Evolutionary conservation across 176 grass and related monocot genomes (phyloP).

Genomic region (Zoysia japonica): DNA sequence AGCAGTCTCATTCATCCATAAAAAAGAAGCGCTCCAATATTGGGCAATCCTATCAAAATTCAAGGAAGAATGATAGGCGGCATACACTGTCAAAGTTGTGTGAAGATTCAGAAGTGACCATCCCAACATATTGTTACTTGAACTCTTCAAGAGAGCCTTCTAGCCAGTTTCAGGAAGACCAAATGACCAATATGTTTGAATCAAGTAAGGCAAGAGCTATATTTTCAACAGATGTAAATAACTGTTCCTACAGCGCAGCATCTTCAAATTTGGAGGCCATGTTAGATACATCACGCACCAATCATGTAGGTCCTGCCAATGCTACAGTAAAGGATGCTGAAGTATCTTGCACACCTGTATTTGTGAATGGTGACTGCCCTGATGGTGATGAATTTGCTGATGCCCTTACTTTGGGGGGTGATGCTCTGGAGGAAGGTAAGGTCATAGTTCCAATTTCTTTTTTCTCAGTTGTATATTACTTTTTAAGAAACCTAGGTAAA

Average conservation of each 20-base stretch:
- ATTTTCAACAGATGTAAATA: constrained; percentile 38
- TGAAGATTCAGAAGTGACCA: constrained; percentile 62
- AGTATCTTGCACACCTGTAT: constrained; percentile 40
- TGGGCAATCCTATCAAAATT: constrained; percentile 74
- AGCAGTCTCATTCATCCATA: constrained; percentile 53
- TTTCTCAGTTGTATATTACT: constrained; percentile 10
- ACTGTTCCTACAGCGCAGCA: constrained; percentile 62
- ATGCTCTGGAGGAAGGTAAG: constrained; percentile 66
- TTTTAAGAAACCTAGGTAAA: constrained; percentile 4
- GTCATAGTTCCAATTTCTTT: constrained; percentile 14
- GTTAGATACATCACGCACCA: constrained; percentile 52
- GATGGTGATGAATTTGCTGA: constrained; percentile 60
- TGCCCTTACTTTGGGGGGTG: constrained; percentile 47
- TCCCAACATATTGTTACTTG: constrained; percentile 76
- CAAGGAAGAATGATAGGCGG: constrained; percentile 71
- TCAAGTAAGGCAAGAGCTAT: constrained; percentile 39
- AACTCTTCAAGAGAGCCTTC: constrained; percentile 45
- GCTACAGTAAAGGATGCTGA: constrained; percentile 43
- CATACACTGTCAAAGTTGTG: constrained; percentile 63
- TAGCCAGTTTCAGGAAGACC: constrained; percentile 33
- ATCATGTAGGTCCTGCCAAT: constrained; percentile 38
- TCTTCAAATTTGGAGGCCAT: constrained; percentile 63
- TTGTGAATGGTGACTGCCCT: constrained; percentile 58
- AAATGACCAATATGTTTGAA: constrained; percentile 37
- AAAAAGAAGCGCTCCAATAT: constrained; percentile 81